These are phyloP conservation scores for Ogataea angusta DNA, from an alignment of 805 yeast genomes.

Conservation along the genomic window DNA sequence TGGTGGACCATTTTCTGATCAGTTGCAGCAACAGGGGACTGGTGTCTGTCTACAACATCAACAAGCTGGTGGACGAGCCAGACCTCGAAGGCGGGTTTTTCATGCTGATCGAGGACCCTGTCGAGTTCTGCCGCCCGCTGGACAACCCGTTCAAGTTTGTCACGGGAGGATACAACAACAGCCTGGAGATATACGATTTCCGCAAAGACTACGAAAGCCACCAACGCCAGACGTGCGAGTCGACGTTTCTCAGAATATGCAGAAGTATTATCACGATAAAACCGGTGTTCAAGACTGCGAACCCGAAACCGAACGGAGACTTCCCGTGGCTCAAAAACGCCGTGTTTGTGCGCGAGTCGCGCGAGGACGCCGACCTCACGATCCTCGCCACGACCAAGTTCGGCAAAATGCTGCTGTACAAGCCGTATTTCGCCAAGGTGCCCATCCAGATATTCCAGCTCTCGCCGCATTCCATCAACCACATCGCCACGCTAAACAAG, in stretches of 20 bases:
- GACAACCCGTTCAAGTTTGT: constrained; percentile 18
- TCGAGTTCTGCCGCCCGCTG: constrained; percentile 19
- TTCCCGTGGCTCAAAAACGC: constrained; percentile 30
- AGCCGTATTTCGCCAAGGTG: constrained; percentile 23
- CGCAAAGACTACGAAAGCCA: constrained; percentile 12
- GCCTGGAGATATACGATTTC: constrained; percentile 21
- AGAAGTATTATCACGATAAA: constrained; percentile 19
- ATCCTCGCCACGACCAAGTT: constrained; percentile 24
- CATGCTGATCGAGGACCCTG: constrained; percentile 21
- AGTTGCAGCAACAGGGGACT: constrained; percentile 27
- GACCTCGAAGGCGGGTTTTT: constrained; percentile 15
- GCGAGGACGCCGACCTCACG: constrained; percentile 14
- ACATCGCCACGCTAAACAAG: constrained; percentile 10
- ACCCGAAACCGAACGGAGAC: constrained; percentile 17
- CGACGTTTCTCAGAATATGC: constrained; percentile 14
- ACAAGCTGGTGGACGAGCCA: constrained; percentile 7
- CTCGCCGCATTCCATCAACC: constrained; percentile 25
- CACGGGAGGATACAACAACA: constrained; percentile 25
- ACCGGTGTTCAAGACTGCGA: constrained; percentile 24
- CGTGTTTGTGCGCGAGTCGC: constrained; percentile 12
- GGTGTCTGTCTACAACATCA: constrained; percentile 20
- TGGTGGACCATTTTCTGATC: constrained; percentile 15
- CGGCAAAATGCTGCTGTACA: constrained; percentile 25
- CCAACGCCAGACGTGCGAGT: constrained; percentile 8
- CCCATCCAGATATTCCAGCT: constrained; percentile 22